Conservation (phyloP, 2,329 filamentous ascomycete species). For the Diplodia sapinea region DNA sequence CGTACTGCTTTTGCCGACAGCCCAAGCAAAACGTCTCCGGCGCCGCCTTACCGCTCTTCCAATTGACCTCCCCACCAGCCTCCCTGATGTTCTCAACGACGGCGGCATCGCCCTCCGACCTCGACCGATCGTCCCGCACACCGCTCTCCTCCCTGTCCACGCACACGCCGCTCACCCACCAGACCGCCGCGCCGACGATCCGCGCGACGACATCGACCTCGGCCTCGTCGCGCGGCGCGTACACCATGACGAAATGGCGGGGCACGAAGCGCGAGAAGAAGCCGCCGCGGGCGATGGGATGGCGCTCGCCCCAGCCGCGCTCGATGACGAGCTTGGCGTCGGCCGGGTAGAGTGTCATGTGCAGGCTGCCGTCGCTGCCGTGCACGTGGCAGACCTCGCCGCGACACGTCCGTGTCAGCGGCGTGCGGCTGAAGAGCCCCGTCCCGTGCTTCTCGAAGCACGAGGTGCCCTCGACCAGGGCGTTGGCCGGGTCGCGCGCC, state of each 20-base stretch:
- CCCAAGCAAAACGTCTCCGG: conserved; percentile 23
- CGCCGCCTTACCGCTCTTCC: neutral
- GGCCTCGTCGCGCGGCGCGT: conserved; percentile 72
- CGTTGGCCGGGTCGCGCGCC: conserved; percentile 39
- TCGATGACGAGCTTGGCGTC: conserved; percentile 75
- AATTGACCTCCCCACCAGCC: neutral
- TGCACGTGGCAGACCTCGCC: conserved; percentile 87
- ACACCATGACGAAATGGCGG: conserved; percentile 78
- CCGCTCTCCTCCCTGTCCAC: conserved; percentile 37
- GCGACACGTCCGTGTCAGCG: conserved; percentile 72
- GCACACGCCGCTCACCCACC: conserved; percentile 62
- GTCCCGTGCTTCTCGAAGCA: conserved; percentile 84
- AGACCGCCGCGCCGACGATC: conserved; percentile 76
- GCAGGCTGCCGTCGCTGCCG: conserved; percentile 75
- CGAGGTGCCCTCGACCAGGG: conserved; percentile 62
- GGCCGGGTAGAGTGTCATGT: conserved; percentile 78
- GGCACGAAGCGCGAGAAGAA: conserved; percentile 73
- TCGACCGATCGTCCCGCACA: conserved; percentile 34
- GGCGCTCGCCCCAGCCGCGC: conserved; percentile 78
- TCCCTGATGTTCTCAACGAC: conserved; percentile 3
- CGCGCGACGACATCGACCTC: conserved; percentile 71
- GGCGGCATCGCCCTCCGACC: conserved; percentile 33
- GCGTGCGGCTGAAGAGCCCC: conserved; percentile 71
- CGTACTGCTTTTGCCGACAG: conserved; percentile 24
- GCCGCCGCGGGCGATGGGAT: conserved; percentile 69